These are phyloP conservation scores for Komagataella phaffii DNA, from an alignment of 805 yeast genomes.

Conservation along the genomic window DNA sequence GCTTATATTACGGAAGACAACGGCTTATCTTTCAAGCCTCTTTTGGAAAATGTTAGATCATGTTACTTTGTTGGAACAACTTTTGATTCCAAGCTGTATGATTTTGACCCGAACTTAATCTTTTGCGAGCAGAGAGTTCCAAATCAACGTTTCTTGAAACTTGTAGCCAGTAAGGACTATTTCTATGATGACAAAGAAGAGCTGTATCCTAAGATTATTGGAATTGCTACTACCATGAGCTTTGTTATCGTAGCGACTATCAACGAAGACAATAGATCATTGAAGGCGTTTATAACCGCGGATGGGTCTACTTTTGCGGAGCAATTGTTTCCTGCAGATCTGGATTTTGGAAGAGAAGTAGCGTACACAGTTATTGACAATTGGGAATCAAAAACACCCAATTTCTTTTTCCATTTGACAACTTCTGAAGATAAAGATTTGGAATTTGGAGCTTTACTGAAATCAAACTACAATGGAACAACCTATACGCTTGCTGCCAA, in stretches of 20 bases:
- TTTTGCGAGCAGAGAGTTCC: constrained; percentile 42
- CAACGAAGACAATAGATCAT: constrained; percentile 27
- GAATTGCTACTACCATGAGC: constrained; percentile 59
- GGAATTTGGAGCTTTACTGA: constrained; percentile 71
- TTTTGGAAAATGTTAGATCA: constrained; percentile 36
- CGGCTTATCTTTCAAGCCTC: constrained; percentile 46
- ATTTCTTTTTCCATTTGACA: constrained; percentile 77
- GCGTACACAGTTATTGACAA: constrained; percentile 57
- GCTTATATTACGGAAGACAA: constrained; percentile 55
- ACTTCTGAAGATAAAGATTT: constrained; percentile 32
- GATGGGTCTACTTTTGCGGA: constrained; percentile 71
- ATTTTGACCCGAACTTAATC: constrained; percentile 33
- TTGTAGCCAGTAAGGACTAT: constrained; percentile 38
- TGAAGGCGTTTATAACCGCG: constrained; percentile 61
- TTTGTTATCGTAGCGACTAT: constrained; percentile 63
- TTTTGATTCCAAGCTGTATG: constrained; percentile 20
- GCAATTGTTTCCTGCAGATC: constrained; percentile 62
- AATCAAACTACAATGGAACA: constrained; percentile 88
- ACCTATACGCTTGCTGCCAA: constrained; percentile 57
- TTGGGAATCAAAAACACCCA: constrained; percentile 46
- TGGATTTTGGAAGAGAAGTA: constrained; percentile 44
- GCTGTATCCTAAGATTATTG: constrained; percentile 48
- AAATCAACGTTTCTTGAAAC: constrained; percentile 9
- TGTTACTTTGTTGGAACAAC: constrained; percentile 61
- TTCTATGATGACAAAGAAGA: constrained; percentile 26